These are phyloP conservation scores for Pisolithus sp. DNA, from an alignment of 768 basidiomycete species.

Conservation along the genomic window DNA sequence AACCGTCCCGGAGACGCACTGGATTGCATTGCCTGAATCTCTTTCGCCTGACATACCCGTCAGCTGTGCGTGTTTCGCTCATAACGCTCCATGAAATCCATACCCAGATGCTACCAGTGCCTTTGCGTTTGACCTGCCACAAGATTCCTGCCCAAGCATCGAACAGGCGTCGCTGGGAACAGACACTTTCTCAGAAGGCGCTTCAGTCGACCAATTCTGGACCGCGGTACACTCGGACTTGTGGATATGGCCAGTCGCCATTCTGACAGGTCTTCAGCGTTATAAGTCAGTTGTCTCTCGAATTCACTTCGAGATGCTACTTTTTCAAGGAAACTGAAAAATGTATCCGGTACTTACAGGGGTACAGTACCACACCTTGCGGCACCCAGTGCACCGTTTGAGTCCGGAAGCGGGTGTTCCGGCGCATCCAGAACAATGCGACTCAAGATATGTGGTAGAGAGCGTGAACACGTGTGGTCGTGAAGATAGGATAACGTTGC, in stretches of 20 bases:
- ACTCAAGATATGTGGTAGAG: slow-evolving; percentile 53
- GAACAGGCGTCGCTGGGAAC: slow-evolving; percentile 73
- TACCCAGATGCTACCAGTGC: slow-evolving; percentile 54
- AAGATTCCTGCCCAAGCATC: slow-evolving; percentile 74
- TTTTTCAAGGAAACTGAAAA: not conserved
- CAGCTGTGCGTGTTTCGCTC: not conserved
- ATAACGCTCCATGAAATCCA: slow-evolving; percentile 9
- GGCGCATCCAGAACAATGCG: slow-evolving; percentile 68
- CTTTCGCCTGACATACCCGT: slow-evolving; percentile 39
- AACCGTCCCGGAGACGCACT: slow-evolving; percentile 42
- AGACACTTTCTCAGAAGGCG: slow-evolving; percentile 39
- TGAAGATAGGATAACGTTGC: slow-evolving; percentile 48
- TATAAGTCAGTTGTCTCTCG: not conserved
- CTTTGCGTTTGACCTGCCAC: slow-evolving; percentile 55
- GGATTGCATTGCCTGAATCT: slow-evolving; percentile 68
- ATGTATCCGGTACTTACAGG: slow-evolving; percentile 38
- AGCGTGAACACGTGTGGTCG: slow-evolving; percentile 60
- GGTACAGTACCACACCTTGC: slow-evolving; percentile 68
- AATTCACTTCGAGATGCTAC: not conserved
- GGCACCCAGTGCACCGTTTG: slow-evolving; percentile 73
- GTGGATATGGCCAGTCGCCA: slow-evolving; percentile 67
- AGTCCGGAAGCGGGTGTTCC: slow-evolving; percentile 33
- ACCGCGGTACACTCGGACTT: slow-evolving; percentile 74
- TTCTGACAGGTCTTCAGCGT: slow-evolving; percentile 57
- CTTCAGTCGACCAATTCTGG: slow-evolving; percentile 46